These are phyloP conservation scores for Grosmannia clavigera DNA, from an alignment of 2,329 filamentous ascomycete genomes.

Conservation along the genomic window DNA sequence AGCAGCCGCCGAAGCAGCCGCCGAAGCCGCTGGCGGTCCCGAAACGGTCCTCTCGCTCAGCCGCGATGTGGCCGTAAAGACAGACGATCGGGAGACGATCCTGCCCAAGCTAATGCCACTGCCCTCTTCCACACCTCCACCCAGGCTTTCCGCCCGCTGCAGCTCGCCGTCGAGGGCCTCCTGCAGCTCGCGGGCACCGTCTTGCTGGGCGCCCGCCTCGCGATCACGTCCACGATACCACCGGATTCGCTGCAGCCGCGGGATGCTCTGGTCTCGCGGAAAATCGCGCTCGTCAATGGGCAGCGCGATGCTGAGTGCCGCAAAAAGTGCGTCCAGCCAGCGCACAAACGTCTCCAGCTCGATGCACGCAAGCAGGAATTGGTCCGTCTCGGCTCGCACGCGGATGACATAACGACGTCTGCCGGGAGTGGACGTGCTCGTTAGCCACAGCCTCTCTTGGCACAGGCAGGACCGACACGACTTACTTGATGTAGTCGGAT, in stretches of 20 bases:
- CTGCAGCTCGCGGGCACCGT: background rate
- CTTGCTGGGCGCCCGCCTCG: background rate
- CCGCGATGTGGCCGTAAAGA: background rate
- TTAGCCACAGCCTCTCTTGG: background rate
- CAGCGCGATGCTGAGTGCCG: constrained; percentile 59
- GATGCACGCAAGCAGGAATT: constrained; percentile 56
- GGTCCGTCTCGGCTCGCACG: constrained; percentile 60
- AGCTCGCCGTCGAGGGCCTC: background rate
- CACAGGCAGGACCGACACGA: constrained; percentile 7
- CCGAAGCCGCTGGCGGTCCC: background rate
- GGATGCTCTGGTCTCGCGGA: constrained; percentile 49
- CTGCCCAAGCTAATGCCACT: background rate
- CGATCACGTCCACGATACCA: constrained; percentile 30
- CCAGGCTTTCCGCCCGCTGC: background rate
- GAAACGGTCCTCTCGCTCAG: too few species aligned
- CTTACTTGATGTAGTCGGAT: constrained; percentile 57
- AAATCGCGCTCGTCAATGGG: constrained; percentile 59
- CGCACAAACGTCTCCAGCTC: constrained; percentile 53
- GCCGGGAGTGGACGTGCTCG: background rate
- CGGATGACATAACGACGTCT: constrained; percentile 55
- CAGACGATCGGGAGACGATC: background rate
- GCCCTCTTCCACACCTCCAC: background rate
- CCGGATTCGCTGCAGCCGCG: constrained; percentile 40
- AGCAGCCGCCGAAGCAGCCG: background rate
- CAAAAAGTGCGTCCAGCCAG: constrained; percentile 57